phyloP scores from a whole-genome alignment of 139 green algal species.

The Auxenochlorella pyrenoidosa region DNA sequence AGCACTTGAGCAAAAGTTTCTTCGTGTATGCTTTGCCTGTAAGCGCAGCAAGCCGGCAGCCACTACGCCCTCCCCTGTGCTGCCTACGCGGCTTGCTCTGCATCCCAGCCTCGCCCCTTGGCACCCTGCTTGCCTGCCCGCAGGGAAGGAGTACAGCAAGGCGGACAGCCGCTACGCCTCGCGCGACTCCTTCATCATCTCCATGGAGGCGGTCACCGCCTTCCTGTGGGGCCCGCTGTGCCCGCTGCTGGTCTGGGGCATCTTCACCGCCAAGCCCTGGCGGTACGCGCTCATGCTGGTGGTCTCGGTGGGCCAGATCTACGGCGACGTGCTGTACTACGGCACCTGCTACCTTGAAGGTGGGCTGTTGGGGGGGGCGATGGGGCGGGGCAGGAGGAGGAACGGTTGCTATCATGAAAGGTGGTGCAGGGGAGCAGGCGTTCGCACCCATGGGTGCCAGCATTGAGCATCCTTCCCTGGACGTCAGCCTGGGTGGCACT shows the following conservation, averaged over 20 bases:
- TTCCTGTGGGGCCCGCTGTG: conserved; percentile 83
- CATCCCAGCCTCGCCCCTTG: not conserved
- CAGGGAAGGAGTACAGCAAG: conserved; percentile 94
- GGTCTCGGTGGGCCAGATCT: conserved; percentile 87
- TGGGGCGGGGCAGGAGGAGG: not conserved
- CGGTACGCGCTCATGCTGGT: conserved; percentile 74
- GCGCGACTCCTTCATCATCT: conserved; percentile 85
- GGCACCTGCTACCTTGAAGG: conserved; percentile 78
- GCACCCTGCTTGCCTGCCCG: not conserved
- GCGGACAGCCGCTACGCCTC: conserved; percentile 90
- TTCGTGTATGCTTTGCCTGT: not conserved
- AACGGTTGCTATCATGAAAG: not conserved
- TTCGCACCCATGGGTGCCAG: too few species aligned
- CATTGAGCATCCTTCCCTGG: too few species aligned
- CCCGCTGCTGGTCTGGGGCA: conserved; percentile 71
- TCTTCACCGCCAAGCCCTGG: conserved; percentile 59
- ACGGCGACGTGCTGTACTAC: conserved; percentile 93
- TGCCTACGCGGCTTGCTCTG: not conserved
- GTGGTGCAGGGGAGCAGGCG: too few species aligned
- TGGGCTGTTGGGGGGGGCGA: conserved; percentile 19
- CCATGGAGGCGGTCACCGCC: conserved; percentile 87
- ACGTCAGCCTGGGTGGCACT: too few species aligned
- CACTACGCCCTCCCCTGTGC: not conserved
- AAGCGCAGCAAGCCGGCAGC: not conserved
- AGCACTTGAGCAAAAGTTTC: too few species aligned